phyloP scores from a whole-genome alignment of 805 yeast genomes.

The Kregervanrija delftensis region DNA sequence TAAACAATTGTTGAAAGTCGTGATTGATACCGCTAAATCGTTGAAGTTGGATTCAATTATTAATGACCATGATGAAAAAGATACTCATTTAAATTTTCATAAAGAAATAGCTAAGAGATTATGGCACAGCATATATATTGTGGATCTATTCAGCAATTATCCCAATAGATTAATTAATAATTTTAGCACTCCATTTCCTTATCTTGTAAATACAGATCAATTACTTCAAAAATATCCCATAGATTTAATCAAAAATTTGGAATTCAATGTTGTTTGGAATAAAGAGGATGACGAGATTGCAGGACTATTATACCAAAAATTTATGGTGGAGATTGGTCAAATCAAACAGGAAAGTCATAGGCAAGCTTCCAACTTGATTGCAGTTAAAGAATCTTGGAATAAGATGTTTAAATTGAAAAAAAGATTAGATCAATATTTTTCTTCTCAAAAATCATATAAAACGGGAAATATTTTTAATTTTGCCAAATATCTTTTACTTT shows the following conservation, averaged over 20 bases:
- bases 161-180: constrained; percentile 16
- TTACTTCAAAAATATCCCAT: no score
- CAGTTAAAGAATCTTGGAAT: constrained; percentile 10
- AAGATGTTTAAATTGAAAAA: constrained; percentile 10
- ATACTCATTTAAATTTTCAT: constrained; percentile 8
- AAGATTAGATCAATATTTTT: constrained; percentile 6
- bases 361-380: background rate
- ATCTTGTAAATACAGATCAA: constrained; percentile 10
- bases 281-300: no score
- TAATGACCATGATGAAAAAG: constrained; percentile 6
- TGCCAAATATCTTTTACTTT: constrained; percentile 13
- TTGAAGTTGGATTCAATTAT: constrained; percentile 3
- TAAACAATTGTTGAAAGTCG: constrained; percentile 13
- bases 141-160: constrained; percentile 21
- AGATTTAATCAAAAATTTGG: no score
- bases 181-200: constrained; percentile 16
- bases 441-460: background rate
- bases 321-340: constrained; percentile 14
- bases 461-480: background rate
- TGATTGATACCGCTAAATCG: constrained; percentile 15
- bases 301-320: no score
- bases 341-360: constrained; percentile 18
- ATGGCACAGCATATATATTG: constrained; percentile 20
- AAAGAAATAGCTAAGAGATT: constrained; percentile 18
- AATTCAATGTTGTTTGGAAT: no score